Base-by-base conservation (phyloP, 495 filamentous ascomycete genomes). In the Annulohypoxylon maeteangense region DNA sequence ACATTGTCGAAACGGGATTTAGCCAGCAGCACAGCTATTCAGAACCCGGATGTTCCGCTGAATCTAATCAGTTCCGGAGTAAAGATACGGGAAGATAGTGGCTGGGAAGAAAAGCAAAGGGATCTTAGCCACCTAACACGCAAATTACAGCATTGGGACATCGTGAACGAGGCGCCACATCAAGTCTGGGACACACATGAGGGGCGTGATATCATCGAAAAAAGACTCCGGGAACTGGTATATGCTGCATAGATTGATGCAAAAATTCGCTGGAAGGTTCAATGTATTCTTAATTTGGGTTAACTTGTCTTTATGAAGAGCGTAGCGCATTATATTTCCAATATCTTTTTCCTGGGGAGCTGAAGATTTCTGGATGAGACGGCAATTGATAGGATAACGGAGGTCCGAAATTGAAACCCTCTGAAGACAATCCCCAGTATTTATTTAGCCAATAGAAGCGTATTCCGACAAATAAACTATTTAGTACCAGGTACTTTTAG, bases 1-100 rank as follows among this genome's bases (percentile, higher is more conserved):
- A 90, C 90, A 2, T 86, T 98, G 57, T 93, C 93, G 16, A 90
- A 88, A 68, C 91, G 90, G 23, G 95, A 99, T 70, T 87, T 97
- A 22, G 83, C 84, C 44, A 90, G 89, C 40, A 91, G 93, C 48
- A 82, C 89, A 36, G 88, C 88, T 45, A 95, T 98, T 51, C 92
- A 97, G 78, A 84, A 85, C 74, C 79, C 80, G n/a, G 81, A 90
- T 45, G 92, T 89, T 40, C 92, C 92, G 34, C 76, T 97, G 5
- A 88, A 88, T 22, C 81, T 99, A n/a, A 87, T 98, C 31, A 97
- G 92, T 76, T 95, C 92, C 3, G 94, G 93, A 0, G 74, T 78
- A 38, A 75, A 80, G 60, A 79, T 88, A 18, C 82, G 83, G 23
- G 72, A 77, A 56, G 89, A 92, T 70, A 78, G 82, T 23, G 84